Evolutionary conservation across 2,329 filamentous ascomycete genomes (phyloP), one percentile per base, ranked within the genome.

Genomic region (Cladosporium sp.): DNA sequence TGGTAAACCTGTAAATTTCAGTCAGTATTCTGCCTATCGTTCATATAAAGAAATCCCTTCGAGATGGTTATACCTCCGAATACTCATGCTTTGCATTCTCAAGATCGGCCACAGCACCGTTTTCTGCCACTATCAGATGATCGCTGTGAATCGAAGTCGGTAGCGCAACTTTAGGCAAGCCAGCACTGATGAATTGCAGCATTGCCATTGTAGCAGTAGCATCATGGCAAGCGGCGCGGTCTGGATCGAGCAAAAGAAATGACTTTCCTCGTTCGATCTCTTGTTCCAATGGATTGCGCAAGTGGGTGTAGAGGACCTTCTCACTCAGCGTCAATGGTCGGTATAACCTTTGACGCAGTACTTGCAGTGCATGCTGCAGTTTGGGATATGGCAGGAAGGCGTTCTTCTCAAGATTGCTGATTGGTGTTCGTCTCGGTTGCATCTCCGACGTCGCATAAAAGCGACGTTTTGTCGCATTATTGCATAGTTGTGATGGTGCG

Each of bases 1-100:
- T 97, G 86, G 77, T 97, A 98, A 62, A 98, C 93, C 75, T 97
- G 92, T 80, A 94, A 94, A 85, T 97, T 97, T 77, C 95, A 95
- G 62, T 83, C 81, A 67, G 40, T 4, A 65, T 90, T 38, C 35
- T 15, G 35, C n/a, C n/a, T n/a, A n/a, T 38, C 16, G 16, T 19
- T 19, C 16, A n/a, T 7, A 7, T 7, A 38, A 38, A n/a, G n/a
- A n/a, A n/a, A n/a, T n/a, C n/a, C n/a, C n/a, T n/a, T 15, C 15
- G n/a, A 8, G 13, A 38, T 15, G 35, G 16, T 9, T 27, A 33
- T 3, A 38, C 43, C 43, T 47, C 43, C 22, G n/a, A 22, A 29
- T 38, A 47, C 8, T 47, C 43, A 12, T 46, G 51, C 7, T 91
- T 78, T 64, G 93, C 93, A 66, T 91, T 84, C 55, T 82, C 86